Evolutionary conservation across 1,284 basidiomycete genomes (phyloP), one percentile per base, ranked within the genome.

Genomic region (Rhodofomes roseus): DNA sequence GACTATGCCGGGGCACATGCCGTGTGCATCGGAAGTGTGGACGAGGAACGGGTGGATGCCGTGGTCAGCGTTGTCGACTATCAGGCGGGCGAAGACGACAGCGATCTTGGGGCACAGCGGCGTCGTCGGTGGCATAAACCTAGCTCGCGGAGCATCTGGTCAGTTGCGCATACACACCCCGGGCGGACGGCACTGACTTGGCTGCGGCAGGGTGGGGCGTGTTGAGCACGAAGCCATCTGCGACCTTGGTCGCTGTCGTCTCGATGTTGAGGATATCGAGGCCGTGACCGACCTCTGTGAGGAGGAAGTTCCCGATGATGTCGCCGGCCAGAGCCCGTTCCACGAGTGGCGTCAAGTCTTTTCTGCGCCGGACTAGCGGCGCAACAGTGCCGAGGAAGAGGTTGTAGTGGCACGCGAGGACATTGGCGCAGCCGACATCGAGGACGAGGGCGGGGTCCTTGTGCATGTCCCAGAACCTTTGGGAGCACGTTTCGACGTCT

Each of bases 121-220:
- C 5, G 61, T 60, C 1, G 74, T 76, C 0, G 77, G 76, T 7
- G 77, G 75, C 76, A 78, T 77, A 59, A 66, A 74, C 59, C 76
- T 77, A 41, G n/a, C n/a, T n/a, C n/a, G n/a, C n/a, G n/a, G 4
- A 25, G 51, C 12, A 14, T 44, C 60, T 53, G 43, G 16, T 44
- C 11, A 44, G 20, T 34, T 34, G 11, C 31, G 7, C 7, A 9
- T 3, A 34, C 7, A n/a, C n/a, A n/a, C n/a, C n/a, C n/a, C n/a
- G n/a, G n/a, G n/a, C n/a, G n/a, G 16, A 22, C 20, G 12, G 18
- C 20, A 53, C 56, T 40, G 31, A 63, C 64, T 65, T 65, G 14
- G 48, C 56, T 4, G 73, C 73, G 25, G 60, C 37, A 1, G 62
- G 46, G 39, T 59, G 55, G 4, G 75, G 74, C 14, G 75, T 71